Conservation (phyloP, 331 rosid genomes). For the Cucumis variabilis region DNA sequence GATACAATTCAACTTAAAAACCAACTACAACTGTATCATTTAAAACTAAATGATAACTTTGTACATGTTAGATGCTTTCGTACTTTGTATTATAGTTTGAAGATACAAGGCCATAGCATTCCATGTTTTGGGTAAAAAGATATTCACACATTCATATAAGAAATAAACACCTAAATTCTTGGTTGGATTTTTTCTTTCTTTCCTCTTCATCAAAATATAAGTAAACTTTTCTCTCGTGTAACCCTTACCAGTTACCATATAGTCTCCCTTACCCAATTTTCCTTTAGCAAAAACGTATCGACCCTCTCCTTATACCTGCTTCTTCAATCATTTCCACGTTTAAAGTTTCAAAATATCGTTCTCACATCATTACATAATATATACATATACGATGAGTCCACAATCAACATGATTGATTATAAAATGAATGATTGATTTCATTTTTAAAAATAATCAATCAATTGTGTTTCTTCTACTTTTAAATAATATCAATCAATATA, state of each 20-base stretch:
- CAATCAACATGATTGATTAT: background rate
- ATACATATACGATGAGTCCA: background rate
- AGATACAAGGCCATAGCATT: too few species aligned
- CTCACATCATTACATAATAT: background rate
- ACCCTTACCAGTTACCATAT: background rate
- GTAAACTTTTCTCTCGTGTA: background rate
- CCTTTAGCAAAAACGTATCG: background rate
- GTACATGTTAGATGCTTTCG: too few species aligned
- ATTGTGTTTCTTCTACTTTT: background rate
- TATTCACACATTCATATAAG: background rate
- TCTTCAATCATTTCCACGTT: background rate
- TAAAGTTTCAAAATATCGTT: background rate
- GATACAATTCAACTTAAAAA: too few species aligned
- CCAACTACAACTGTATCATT: too few species aligned
- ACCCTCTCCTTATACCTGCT: background rate
- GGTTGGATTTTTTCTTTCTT: background rate
- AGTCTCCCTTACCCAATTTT: background rate
- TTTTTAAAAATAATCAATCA: background rate
- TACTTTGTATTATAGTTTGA: too few species aligned
- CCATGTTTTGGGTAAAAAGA: background rate
- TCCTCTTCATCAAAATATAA: background rate
- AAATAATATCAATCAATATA: too few species aligned
- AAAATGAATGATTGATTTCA: background rate
- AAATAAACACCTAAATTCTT: background rate
- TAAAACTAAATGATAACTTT: too few species aligned